These are phyloP conservation scores for Penicillium hesseltinei DNA, from an alignment of 2,329 filamentous ascomycete species.

Conservation along the genomic window DNA sequence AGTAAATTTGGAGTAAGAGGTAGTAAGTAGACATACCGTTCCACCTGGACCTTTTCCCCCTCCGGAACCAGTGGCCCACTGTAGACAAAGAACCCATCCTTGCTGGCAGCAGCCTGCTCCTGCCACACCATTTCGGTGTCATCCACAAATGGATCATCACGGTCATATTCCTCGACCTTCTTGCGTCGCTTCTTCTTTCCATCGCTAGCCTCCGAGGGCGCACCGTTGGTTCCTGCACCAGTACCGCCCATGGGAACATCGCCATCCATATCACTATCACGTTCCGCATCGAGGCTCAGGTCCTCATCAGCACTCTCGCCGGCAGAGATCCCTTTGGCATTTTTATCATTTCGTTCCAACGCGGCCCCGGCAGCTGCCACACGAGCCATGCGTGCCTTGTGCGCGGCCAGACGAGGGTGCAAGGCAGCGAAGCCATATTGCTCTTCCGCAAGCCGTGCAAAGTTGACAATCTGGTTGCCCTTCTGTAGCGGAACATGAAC, in stretches of 20 bases:
- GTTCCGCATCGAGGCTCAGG: conserved; percentile 87
- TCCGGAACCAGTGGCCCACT: conserved; percentile 87
- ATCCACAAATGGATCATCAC: conserved; percentile 71
- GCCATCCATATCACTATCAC: conserved; percentile 56
- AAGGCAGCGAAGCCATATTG: conserved; percentile 92
- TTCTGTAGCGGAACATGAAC: conserved; percentile 77
- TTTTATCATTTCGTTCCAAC: conserved; percentile 71
- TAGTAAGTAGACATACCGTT: conserved; percentile 50
- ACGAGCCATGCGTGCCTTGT: conserved; percentile 80
- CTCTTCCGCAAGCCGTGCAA: conserved; percentile 88
- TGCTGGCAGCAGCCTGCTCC: conserved; percentile 87
- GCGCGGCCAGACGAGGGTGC: conserved; percentile 85
- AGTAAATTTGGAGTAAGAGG: conserved; percentile 37
- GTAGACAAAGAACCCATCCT: conserved; percentile 98
- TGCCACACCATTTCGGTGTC: conserved; percentile 96
- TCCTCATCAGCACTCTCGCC: conserved; percentile 78
- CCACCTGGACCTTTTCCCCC: conserved; percentile 70
- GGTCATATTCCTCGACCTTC: conserved; percentile 66
- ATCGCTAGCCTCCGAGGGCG: conserved; percentile 53
- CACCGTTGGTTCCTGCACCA: conserved; percentile 55
- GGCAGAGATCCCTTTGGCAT: conserved; percentile 61
- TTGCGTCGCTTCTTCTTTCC: conserved; percentile 72
- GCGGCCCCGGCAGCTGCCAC: conserved; percentile 87
- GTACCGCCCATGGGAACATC: conserved; percentile 43
- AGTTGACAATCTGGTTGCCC: conserved; percentile 90